A percentile compares a stretch with the other conserved stretches of the same genome.
Conservation (phyloP, 2,329 filamentous ascomycete genomes). For the Aspergillus sp. region DNA sequence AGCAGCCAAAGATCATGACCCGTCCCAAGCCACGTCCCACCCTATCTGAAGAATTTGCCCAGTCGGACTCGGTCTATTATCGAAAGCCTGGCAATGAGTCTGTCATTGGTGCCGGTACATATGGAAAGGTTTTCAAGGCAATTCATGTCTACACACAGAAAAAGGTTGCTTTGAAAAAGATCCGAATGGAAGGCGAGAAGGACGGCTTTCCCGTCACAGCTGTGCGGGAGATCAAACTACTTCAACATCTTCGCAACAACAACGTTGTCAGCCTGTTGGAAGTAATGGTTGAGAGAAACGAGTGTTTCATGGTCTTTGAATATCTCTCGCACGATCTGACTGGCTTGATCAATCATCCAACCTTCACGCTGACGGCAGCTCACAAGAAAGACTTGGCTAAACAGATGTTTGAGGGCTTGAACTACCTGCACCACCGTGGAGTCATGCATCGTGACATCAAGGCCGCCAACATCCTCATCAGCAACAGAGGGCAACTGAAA, state of each 20-base stretch:
- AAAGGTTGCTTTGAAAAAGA: constrained; percentile 92
- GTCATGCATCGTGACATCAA: constrained; percentile 98
- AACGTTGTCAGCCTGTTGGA: constrained; percentile 89
- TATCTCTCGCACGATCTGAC: constrained; percentile 96
- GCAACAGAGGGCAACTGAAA: constrained; percentile 84
- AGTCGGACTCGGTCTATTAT: constrained; percentile 88
- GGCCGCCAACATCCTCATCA: constrained; percentile 94
- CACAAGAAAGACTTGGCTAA: constrained; percentile 93
- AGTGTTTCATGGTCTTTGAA: constrained; percentile 99
- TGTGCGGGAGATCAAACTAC: constrained; percentile 91
- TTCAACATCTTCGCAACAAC: constrained; percentile 86
- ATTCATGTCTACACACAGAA: constrained; percentile 73
- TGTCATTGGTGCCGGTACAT: constrained; percentile 91
- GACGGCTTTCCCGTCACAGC: constrained; percentile 98
- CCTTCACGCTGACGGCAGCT: constrained; percentile 77
- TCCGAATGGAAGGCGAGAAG: constrained; percentile 98
- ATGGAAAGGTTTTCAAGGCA: constrained; percentile 94
- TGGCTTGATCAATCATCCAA: constrained; percentile 89
- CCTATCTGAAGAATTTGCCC: constrained; percentile 69
- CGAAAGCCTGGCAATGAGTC: constrained; percentile 97
- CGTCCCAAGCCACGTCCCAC: constrained; percentile 70
- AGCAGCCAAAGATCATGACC: constrained; percentile 67
- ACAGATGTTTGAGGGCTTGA: constrained; percentile 89
- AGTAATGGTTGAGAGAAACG: constrained; percentile 98
- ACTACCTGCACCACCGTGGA: constrained; percentile 90